phyloP scores from a whole-genome alignment of 768 basidiomycete genomes.

The Psilocybe azurescens region DNA sequence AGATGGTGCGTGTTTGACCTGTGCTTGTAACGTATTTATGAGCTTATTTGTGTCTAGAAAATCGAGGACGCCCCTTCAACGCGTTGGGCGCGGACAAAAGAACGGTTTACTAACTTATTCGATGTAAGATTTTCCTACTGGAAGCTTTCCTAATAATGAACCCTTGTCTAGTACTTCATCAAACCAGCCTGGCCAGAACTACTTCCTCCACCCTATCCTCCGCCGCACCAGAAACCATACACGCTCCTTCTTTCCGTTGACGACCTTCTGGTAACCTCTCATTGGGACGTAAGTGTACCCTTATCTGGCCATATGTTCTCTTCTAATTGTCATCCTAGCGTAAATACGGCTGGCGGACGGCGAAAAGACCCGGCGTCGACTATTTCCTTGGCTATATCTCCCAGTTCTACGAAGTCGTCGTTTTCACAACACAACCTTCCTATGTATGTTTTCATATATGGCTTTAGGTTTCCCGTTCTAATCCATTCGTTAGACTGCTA shows the following conservation, averaged over 20 bases:
- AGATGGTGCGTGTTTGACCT: slow-evolving; percentile 51
- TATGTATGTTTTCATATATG: slow-evolving; percentile 64
- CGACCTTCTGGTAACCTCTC: slow-evolving; percentile 88
- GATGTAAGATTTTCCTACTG: slow-evolving; percentile 54
- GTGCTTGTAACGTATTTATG: background rate
- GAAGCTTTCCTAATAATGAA: background rate
- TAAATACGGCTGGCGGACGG: slow-evolving; percentile 94
- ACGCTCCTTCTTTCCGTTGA: slow-evolving; percentile 92
- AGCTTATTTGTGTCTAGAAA: slow-evolving; percentile 41
- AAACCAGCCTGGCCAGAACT: slow-evolving; percentile 94
- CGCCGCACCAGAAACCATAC: slow-evolving; percentile 87
- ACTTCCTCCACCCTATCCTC: slow-evolving; percentile 83
- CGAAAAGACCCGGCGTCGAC: slow-evolving; percentile 96
- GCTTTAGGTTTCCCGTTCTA: slow-evolving; percentile 1
- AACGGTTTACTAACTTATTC: slow-evolving; percentile 68
- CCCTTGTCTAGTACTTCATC: slow-evolving; percentile 73
- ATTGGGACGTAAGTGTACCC: slow-evolving; percentile 86
- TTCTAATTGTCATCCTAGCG: slow-evolving; percentile 53
- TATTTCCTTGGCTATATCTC: slow-evolving; percentile 98
- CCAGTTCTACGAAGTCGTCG: slow-evolving; percentile 97
- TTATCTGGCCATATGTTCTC: background rate
- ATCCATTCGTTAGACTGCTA: slow-evolving; percentile 66
- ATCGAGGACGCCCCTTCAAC: slow-evolving; percentile 63
- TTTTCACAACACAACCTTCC: slow-evolving; percentile 89
- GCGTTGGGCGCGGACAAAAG: slow-evolving; percentile 66